Conservation (phyloP, 345 rosid species). For the Eucalyptus grandis region DNA sequence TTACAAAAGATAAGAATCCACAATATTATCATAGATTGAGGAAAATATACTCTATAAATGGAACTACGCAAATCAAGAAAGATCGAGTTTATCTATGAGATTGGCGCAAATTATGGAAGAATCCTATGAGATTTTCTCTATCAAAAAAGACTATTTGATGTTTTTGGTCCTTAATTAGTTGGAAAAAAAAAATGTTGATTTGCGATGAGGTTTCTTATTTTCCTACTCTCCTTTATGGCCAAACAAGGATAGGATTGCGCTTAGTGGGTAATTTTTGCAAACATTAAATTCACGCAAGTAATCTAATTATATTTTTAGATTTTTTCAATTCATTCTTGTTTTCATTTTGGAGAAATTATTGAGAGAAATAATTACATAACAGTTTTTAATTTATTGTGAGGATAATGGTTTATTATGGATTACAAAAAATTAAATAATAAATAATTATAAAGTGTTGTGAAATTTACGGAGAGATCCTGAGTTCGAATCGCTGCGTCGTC, state of each 20-base stretch:
- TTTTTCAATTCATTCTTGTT: no score
- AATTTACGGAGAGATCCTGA: no score
- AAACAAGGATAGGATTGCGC: background rate
- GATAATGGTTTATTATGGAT: accelerated
- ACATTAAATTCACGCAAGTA: background rate
- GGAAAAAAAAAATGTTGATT: no score
- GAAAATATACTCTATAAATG: no score
- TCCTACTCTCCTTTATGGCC: background rate
- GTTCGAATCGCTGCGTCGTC: no score
- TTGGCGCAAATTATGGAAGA: no score
- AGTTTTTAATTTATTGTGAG: accelerated
- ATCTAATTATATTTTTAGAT: no score
- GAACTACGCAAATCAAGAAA: no score
- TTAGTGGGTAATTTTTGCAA: background rate
- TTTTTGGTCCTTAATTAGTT: background rate
- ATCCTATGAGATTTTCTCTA: no score
- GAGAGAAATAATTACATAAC: accelerated
- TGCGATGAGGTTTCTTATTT: background rate
- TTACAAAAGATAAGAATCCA: no score
- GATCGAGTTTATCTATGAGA: no score
- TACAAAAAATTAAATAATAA: accelerated
- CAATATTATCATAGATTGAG: no score
- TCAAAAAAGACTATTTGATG: background rate
- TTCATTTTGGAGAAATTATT: background rate
- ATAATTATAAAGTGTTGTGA: accelerated